Base-by-base conservation (phyloP, 495 filamentous ascomycete genomes). In the Amniculicola lignicola region DNA sequence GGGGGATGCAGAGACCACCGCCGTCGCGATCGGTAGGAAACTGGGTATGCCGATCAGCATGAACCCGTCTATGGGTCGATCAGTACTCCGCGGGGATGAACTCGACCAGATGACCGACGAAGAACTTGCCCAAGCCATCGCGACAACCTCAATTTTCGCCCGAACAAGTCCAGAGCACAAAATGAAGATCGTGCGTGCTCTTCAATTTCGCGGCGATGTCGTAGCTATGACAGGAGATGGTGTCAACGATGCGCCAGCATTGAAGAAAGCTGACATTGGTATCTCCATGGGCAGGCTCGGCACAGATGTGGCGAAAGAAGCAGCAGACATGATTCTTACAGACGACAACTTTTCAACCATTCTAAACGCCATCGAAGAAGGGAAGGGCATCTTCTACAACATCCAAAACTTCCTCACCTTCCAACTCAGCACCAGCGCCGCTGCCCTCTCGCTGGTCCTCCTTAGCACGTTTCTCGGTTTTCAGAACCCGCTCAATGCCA, bases 321-420 rank as follows among this genome's bases (percentile, higher is more conserved):
- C 93, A 27, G 89, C 94, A n/a, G 93, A 98, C 68, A 98, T 98
- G 93, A 97, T 98, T 63, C 72, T 98, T 48, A 96, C 92, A 0
- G 91, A 97, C 66, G 93, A 98, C 65, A 89, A 97, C 69, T 98
- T 98, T 68, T 94, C 92, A 15, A 98, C 93, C 3, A 98, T 98
- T 58, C 77, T 98, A 4, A 87, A 82, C 44, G 94, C 93, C 35
- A 97, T 98, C 64, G 93, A 98, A 68, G 93, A 98, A 72, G 94
- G 93, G 67, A 98, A 98, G 70, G 93, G 89, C 27, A 98, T 98
- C 59, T 98, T 98, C 73, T 95, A 95, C 76, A 98, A 98, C 72
- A 96, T 98, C 57, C 93, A 98, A 69, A 98, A 98, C 67, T 98
- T 98, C 72, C 81, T 98, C 51, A 98, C 93, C 0, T 98, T 98